phyloP scores from a whole-genome alignment of 169 alveolate genomes.

The Plasmodium cynomolgi region DNA sequence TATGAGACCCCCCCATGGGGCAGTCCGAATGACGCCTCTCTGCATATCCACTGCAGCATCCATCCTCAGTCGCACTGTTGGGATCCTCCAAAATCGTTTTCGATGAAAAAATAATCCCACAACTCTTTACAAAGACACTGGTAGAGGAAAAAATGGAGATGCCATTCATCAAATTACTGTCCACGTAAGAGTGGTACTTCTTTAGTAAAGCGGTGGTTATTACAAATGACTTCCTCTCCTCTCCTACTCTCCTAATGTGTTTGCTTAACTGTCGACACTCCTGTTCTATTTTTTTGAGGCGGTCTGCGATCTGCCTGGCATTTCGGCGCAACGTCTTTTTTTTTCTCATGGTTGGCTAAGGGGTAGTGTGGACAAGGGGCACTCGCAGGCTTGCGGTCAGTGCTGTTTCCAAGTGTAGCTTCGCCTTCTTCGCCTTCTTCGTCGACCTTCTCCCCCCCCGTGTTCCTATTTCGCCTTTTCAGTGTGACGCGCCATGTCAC shows the following conservation, averaged over 20 bases:
- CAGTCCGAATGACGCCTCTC: background rate
- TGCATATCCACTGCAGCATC: background rate
- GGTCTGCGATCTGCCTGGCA: conserved; percentile 1
- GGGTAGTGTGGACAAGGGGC: background rate
- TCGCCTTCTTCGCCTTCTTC: background rate
- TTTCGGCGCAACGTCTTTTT: background rate
- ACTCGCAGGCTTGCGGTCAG: background rate
- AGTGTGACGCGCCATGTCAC: background rate
- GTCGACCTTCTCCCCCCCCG: background rate
- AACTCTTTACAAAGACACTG: conserved; percentile 11
- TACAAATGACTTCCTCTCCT: conserved; percentile 27
- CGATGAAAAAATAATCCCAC: conserved; percentile 50
- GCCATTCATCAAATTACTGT: background rate
- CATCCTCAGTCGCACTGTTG: background rate
- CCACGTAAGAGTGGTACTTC: conserved; percentile 19
- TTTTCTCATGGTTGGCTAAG: background rate
- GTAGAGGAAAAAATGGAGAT: background rate
- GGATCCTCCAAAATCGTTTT: background rate
- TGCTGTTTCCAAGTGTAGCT: background rate
- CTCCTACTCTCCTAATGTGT: conserved; percentile 18
- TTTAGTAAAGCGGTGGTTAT: conserved; percentile 25
- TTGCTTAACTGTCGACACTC: conserved; percentile 28
- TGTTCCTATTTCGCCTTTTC: background rate
- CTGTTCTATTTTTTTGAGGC: conserved; percentile 5
- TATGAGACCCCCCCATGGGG: background rate